phyloP scores from a whole-genome alignment of 1,284 basidiomycete species.

The Trichosporon inkin region DNA sequence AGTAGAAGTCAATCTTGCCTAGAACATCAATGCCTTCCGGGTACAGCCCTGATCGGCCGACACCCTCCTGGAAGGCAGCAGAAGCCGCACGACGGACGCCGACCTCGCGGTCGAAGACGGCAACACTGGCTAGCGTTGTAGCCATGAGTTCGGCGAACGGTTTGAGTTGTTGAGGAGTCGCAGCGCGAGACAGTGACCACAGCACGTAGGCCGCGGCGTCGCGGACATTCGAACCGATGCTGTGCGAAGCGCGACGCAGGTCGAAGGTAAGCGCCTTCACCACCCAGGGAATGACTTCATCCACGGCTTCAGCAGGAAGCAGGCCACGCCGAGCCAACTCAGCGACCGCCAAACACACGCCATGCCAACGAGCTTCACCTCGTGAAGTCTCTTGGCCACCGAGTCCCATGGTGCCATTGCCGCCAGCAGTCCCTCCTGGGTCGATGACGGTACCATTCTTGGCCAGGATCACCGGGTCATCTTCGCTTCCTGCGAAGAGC shows the following conservation, averaged over 20 bases:
- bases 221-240: slow-evolving; percentile 87
- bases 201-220: slow-evolving; percentile 92
- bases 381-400: slow-evolving; percentile 61
- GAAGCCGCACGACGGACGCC: slow-evolving; percentile 94
- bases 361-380: slow-evolving; percentile 89
- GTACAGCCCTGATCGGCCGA: slow-evolving; percentile 82
- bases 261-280: slow-evolving; percentile 88
- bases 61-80: slow-evolving; percentile 95
- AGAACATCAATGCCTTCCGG: slow-evolving; percentile 92
- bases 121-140: slow-evolving; percentile 66
- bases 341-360: slow-evolving; percentile 84
- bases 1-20: slow-evolving; percentile 88
- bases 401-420: slow-evolving; percentile 56
- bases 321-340: slow-evolving; percentile 83
- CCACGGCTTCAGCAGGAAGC: slow-evolving; percentile 59
- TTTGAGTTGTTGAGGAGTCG: slow-evolving; percentile 59
- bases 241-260: slow-evolving; percentile 82
- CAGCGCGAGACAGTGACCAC: slow-evolving; percentile 86
- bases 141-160: slow-evolving; percentile 67
- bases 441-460: slow-evolving; percentile 41
- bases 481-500: slow-evolving; percentile 56
- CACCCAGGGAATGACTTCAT: slow-evolving; percentile 68
- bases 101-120: slow-evolving; percentile 88
- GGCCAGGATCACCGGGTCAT: slow-evolving; percentile 43
- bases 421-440: slow-evolving; percentile 59